Evolutionary conservation across 768 basidiomycete genomes (phyloP).

Genomic region (Suillus ampliporus): DNA sequence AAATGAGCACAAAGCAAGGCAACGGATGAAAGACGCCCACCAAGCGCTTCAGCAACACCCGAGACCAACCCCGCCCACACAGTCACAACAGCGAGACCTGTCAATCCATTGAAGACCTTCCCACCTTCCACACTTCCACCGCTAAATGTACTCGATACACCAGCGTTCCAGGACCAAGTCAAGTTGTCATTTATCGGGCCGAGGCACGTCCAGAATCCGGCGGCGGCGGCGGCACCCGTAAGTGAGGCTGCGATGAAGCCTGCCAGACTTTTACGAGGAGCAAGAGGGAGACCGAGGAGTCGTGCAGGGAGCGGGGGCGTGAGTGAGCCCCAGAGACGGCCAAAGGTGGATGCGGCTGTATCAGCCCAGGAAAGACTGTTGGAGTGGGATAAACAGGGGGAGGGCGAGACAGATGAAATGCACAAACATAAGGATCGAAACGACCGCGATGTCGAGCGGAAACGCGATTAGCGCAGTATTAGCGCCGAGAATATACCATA

Average conservation of each 20-base stretch:
- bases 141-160: conserved; percentile 44
- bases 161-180: conserved; percentile 63
- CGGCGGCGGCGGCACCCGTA: conserved; percentile 70
- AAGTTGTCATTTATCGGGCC: conserved; percentile 51
- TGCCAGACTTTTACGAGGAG: conserved; percentile 82
- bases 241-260: conserved; percentile 81
- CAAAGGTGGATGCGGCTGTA: conserved; percentile 91
- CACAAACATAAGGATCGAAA: conserved; percentile 88
- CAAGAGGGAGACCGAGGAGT: conserved; percentile 65
- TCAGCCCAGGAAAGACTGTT: conserved; percentile 93
- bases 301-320: conserved; percentile 66
- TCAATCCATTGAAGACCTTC: conserved; percentile 30
- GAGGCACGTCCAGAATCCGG: conserved; percentile 75
- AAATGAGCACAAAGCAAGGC: conserved; percentile 10
- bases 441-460: conserved; percentile 88
- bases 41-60: conserved; percentile 88
- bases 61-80: conserved; percentile 77
- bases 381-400: conserved; percentile 11
- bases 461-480: conserved; percentile 75
- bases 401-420: neutral
- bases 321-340: conserved; percentile 78
- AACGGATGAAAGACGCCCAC: conserved; percentile 49
- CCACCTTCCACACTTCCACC: conserved; percentile 12
- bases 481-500: conserved; percentile 89
- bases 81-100: conserved; percentile 61